A percentile compares a stretch with the other conserved stretches of the same genome.
Conservation (phyloP, 2,329 filamentous ascomycete genomes). For the Nemania serpens region DNA sequence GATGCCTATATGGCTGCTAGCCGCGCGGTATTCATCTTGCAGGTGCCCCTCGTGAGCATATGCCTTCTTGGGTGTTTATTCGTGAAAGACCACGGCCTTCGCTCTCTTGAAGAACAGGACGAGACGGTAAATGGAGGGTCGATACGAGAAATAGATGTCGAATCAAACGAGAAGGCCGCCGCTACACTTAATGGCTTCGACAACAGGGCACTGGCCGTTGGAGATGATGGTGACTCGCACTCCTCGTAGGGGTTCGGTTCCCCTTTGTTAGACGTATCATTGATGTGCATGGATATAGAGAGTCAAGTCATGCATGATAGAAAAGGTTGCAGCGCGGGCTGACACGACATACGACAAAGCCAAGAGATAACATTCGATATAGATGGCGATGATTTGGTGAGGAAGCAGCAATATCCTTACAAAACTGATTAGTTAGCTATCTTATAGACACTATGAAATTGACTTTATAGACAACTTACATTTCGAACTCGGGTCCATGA, state of each 20-base stretch:
- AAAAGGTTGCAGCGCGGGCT: too few relatives aligned
- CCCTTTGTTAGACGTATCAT: neutral
- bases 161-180: neutral
- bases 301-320: too few relatives aligned
- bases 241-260: neutral
- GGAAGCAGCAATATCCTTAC: too few relatives aligned
- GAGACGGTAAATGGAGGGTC: neutral
- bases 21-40: constrained; percentile 60
- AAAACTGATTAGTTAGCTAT: too few relatives aligned
- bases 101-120: constrained; percentile 30
- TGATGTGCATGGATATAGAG: neutral
- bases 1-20: constrained; percentile 59
- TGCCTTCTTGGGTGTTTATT: constrained; percentile 57
- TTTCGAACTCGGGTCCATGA: neutral
- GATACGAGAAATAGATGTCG: neutral
- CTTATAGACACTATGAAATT: too few relatives aligned
- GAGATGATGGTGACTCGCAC: neutral
- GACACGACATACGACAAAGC: too few relatives aligned
- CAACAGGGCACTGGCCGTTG: neutral
- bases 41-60: constrained; percentile 56
- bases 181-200: neutral
- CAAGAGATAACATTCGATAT: too few relatives aligned
- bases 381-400: too few relatives aligned
- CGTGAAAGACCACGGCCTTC: constrained; percentile 56
- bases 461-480: too few relatives aligned